Evolutionary conservation across 2,329 filamentous ascomycete genomes (phyloP).

Genomic region (Hyphodiscus sp.): DNA sequence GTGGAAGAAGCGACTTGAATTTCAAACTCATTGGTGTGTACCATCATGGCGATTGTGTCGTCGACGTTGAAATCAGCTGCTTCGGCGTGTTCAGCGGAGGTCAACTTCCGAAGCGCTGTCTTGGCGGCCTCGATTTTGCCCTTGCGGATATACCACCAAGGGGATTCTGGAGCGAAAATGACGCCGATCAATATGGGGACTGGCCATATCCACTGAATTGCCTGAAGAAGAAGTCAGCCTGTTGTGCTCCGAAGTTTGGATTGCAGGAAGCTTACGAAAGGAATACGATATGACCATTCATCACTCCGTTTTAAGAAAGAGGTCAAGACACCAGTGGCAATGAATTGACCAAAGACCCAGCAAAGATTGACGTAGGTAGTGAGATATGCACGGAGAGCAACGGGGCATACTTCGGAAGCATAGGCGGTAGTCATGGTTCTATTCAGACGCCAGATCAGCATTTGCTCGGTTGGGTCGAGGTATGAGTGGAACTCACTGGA

Average conservation of each 20-base stretch:
- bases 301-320: conserved; percentile 13
- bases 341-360: conserved; percentile 41
- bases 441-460: conserved; percentile 39
- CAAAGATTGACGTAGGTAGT: conserved; percentile 46
- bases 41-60: conserved; percentile 87
- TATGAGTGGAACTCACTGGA: conserved; percentile 16
- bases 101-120: conserved; percentile 12
- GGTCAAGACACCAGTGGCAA: conserved; percentile 35
- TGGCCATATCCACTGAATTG: conserved; percentile 44
- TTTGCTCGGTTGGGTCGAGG: no score
- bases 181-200: conserved; percentile 38
- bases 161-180: conserved; percentile 40
- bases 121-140: conserved; percentile 14
- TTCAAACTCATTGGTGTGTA: conserved; percentile 78
- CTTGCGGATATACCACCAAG: conserved; percentile 31
- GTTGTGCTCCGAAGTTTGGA: neutral
- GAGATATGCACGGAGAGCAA: conserved; percentile 42
- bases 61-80: conserved; percentile 50
- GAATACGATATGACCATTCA: conserved; percentile 41
- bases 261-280: conserved; percentile 30
- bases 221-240: neutral
- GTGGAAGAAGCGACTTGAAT: conserved; percentile 61
- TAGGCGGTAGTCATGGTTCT: conserved; percentile 33
- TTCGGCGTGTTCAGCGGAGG: conserved; percentile 5
- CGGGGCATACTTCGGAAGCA: conserved; percentile 42